Evolutionary conservation across 2,329 filamentous ascomycete genomes (phyloP), one percentile per base, ranked within the genome.

Genomic region (Fusarium aywerte): DNA sequence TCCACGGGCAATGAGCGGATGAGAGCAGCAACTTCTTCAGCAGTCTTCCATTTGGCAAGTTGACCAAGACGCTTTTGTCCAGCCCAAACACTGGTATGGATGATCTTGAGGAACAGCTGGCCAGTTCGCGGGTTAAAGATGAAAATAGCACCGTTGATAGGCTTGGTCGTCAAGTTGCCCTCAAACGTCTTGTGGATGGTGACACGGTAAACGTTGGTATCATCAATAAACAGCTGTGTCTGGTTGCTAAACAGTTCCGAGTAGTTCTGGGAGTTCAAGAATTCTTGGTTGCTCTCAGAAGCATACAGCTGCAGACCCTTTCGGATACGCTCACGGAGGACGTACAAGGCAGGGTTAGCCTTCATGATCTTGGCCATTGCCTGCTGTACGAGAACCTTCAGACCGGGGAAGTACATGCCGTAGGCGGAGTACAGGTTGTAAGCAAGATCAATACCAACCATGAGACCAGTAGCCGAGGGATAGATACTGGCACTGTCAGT

Each of bases 281-380:
- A 99, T 80, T 99, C 96, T 76, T 99, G 96, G 81, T 97, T 98
- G 82, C 93, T 97, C 82, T 99, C 96, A 0, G 95, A 98, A 4
- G 96, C 96, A 75, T 99, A 99, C 15, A 99, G 85, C 81, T 99
- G 96, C 60, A 99, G 87, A 85, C 96, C 96, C 84, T 99, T 99
- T 68, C 96, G 89, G 68, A 99, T 99, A 86, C 96, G 96, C 82
- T 99, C 96, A 61, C 96, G 92, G 61, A 99, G 83, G 50, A 99
- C 96, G 77, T 98, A 99, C 31, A 99, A 82, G 4, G 96, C 96
- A 16, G 96, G 96, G 76, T 99, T 99, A 35, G 96, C 95, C 82
- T 99, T 99, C 96, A 99, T 99, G 77, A 99, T 89, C 89, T 99
- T 99, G 47, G 93, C 93, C 96, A 99, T 99, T 7, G 96, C 96